Percentiles rank a stretch among this genome's conserved stretches.
These are phyloP conservation scores for Phialophora verrucosa DNA, from an alignment of 2,329 filamentous ascomycete species.

Conservation along the genomic window DNA sequence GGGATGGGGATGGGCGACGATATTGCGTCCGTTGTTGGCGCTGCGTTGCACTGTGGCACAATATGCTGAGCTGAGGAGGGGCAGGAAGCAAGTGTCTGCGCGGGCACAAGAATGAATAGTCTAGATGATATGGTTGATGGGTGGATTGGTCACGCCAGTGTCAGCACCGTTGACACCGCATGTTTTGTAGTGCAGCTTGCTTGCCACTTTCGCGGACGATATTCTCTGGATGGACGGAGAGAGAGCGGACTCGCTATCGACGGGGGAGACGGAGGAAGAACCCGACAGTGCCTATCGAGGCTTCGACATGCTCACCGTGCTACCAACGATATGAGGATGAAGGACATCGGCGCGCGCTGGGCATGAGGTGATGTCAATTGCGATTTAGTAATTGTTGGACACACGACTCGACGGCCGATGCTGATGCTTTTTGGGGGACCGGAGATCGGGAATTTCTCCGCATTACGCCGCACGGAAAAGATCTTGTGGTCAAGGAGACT, in stretches of 20 bases:
- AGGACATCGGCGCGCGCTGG: constrained; percentile 1
- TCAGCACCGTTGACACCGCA: constrained; percentile 1
- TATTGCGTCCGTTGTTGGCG: background rate
- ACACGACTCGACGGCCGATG: background rate
- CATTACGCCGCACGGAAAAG: background rate
- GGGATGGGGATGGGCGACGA: background rate
- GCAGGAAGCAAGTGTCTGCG: background rate
- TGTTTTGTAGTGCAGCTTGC: background rate
- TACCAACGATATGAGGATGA: background rate
- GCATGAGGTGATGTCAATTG: constrained; percentile 8
- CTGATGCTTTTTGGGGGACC: background rate
- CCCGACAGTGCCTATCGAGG: background rate
- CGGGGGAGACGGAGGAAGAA: background rate
- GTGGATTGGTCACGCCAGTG: background rate
- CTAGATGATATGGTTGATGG: background rate
- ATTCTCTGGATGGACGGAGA: background rate
- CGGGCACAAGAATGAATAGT: background rate
- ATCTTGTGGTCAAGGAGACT: background rate
- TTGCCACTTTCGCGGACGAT: background rate
- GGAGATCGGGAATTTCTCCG: background rate
- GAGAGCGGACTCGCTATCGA: background rate
- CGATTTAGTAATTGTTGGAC: constrained; percentile 3
- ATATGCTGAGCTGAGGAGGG: background rate
- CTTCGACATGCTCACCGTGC: background rate
- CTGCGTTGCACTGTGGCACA: background rate